Percentiles rank a stretch among this genome's conserved stretches.
These are phyloP conservation scores for Cytospora schulzeri DNA, from an alignment of 2,329 filamentous ascomycete species.

Conservation along the genomic window DNA sequence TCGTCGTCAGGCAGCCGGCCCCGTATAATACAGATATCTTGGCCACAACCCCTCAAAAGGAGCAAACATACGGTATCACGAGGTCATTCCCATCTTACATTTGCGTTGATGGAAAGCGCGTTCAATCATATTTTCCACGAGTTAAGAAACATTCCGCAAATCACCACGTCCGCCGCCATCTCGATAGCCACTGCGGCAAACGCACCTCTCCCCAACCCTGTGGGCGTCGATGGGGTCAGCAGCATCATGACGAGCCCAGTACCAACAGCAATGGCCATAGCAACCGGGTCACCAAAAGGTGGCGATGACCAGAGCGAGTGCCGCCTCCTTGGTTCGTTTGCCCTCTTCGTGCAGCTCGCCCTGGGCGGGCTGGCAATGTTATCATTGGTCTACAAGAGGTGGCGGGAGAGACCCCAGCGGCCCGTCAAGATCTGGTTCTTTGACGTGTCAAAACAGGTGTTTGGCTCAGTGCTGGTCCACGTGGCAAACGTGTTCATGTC, in stretches of 20 bases:
- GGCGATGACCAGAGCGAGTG: slow-evolving; percentile 72
- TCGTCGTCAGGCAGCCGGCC: slow-evolving; percentile 15
- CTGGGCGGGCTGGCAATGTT: slow-evolving; percentile 81
- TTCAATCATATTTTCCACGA: slow-evolving; percentile 11
- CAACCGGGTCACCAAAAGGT: slow-evolving; percentile 31
- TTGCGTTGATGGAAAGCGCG: slow-evolving; percentile 14
- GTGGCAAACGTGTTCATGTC: slow-evolving; percentile 94
- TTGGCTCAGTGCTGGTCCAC: slow-evolving; percentile 89
- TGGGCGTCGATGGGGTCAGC: slow-evolving; percentile 8
- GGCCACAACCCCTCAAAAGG: not conserved
- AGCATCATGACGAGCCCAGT: slow-evolving; percentile 9
- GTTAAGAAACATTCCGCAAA: slow-evolving; percentile 11
- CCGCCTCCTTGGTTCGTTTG: slow-evolving; percentile 84
- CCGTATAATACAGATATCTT: slow-evolving; percentile 6
- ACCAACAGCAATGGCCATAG: slow-evolving; percentile 17
- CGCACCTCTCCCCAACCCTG: slow-evolving; percentile 7
- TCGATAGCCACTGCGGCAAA: slow-evolving; percentile 25
- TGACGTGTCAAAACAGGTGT: slow-evolving; percentile 95
- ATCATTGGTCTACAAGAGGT: slow-evolving; percentile 90
- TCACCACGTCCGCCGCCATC: slow-evolving; percentile 16
- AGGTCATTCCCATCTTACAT: not conserved
- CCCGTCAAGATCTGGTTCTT: slow-evolving; percentile 98
- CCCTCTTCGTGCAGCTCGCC: slow-evolving; percentile 84
- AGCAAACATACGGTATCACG: not conserved
- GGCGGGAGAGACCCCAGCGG: slow-evolving; percentile 86